Conservation (phyloP, 2,329 filamentous ascomycete genomes). For the Paraphoma chrysanthemicola region DNA sequence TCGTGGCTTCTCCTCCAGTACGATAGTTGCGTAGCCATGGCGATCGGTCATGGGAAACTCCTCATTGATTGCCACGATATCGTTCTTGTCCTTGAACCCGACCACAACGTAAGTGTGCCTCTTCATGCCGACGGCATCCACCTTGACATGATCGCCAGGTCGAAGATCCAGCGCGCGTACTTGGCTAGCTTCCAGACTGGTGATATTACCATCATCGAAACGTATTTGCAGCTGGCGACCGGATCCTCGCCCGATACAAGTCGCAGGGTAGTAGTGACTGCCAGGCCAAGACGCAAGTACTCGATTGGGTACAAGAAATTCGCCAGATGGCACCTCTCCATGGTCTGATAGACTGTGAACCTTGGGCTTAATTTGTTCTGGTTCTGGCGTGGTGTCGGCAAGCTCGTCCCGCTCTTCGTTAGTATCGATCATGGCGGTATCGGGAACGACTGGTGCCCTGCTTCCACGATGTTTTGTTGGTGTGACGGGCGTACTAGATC, state of each 20-base stretch:
- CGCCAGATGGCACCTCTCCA: conserved; percentile 25
- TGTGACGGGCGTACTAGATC: conserved; percentile 16
- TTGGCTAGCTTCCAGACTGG: conserved; percentile 48
- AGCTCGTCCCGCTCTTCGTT: conserved; percentile 26
- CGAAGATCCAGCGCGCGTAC: conserved; percentile 53
- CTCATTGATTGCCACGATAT: conserved; percentile 29
- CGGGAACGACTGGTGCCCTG: conserved; percentile 3
- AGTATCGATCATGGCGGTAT: conserved; percentile 30
- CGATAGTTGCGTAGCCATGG: conserved; percentile 49
- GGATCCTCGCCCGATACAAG: conserved; percentile 58
- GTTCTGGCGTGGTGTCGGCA: conserved; percentile 21
- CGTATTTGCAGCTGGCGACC: conserved; percentile 53
- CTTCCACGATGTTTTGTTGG: conserved; percentile 13
- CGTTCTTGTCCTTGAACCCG: conserved; percentile 50
- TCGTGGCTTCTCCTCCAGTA: conserved; percentile 50
- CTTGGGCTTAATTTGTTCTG: conserved; percentile 5
- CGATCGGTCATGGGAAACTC: conserved; percentile 51
- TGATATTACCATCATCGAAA: conserved; percentile 57
- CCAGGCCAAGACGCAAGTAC: conserved; percentile 66
- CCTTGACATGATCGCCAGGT: conserved; percentile 55
- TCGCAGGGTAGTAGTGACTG: conserved; percentile 65
- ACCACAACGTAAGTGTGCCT: conserved; percentile 53
- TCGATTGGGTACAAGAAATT: conserved; percentile 56
- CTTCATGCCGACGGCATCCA: conserved; percentile 54
- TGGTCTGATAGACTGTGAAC: conserved; percentile 9